Conservation (phyloP, 1,139 yeast genomes). For the Zygosaccharomyces pseudobailii region DNA sequence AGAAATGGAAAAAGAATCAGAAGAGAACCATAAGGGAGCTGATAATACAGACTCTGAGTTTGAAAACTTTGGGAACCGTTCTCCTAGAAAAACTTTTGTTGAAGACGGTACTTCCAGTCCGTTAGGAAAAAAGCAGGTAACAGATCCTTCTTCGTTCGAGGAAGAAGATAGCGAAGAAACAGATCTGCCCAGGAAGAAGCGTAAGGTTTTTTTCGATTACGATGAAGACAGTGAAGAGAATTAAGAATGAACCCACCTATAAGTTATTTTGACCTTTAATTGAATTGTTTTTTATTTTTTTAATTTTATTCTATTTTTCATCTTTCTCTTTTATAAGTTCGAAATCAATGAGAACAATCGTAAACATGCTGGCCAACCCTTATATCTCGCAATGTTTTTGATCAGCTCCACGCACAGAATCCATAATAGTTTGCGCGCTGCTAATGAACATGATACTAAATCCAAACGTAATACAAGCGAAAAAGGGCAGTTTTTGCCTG, state of each 20-base stretch:
- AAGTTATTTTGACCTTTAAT: background rate
- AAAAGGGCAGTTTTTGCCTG: conserved; percentile 48
- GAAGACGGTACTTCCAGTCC: background rate
- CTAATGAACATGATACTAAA: conserved; percentile 71
- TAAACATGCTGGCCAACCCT: background rate
- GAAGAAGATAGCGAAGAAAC: conserved; percentile 5
- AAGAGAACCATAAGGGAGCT: background rate
- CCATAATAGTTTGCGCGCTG: conserved; percentile 62
- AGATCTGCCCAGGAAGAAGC: conserved; percentile 3
- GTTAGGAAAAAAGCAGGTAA: background rate
- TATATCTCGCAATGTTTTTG: conserved; percentile 41
- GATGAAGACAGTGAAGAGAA: too few species aligned
- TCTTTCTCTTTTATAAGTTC: too few species aligned
- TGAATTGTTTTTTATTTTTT: background rate
- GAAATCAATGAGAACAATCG: too few species aligned
- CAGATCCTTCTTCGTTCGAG: background rate
- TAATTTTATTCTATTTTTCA: background rate
- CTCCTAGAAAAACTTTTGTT: background rate
- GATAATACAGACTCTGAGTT: conserved; percentile 6
- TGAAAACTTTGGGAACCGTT: background rate
- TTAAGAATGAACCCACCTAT: background rate
- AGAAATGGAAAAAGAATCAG: conserved; percentile 2
- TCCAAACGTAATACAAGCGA: conserved; percentile 67
- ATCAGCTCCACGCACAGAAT: conserved; percentile 43
- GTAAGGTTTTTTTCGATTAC: conserved; percentile 8